phyloP scores from a whole-genome alignment of 495 filamentous ascomycete genomes.

The Xylaria curta region DNA sequence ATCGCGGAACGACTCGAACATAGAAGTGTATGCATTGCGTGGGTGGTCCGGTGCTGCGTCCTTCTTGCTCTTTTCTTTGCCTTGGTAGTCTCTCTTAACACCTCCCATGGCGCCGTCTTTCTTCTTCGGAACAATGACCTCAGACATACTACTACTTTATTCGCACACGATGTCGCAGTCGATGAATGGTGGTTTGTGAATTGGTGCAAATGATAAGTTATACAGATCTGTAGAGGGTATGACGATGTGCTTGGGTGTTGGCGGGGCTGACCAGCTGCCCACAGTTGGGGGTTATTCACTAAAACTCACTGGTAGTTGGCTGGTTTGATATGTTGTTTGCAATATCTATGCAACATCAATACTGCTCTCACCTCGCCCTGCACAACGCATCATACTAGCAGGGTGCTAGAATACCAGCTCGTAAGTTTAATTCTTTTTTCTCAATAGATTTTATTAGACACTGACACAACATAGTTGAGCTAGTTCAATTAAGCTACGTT shows the following conservation, averaged over 20 bases:
- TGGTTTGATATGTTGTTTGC: neutral
- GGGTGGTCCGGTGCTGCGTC: constrained; percentile 40
- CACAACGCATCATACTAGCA: neutral
- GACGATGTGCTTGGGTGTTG: neutral
- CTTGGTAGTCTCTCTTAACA: constrained; percentile 67
- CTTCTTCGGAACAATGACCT: constrained; percentile 42
- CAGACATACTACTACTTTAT: constrained; percentile 27
- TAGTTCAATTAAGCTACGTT: neutral
- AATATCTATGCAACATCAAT: neutral
- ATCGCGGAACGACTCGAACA: constrained; percentile 84
- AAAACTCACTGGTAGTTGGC: too few species aligned
- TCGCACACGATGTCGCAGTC: neutral
- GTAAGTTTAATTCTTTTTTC: neutral
- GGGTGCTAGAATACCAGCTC: neutral
- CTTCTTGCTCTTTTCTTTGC: constrained; percentile 53
- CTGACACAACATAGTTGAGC: neutral
- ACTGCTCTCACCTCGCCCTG: neutral
- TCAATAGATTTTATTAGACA: neutral
- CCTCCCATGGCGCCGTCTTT: constrained; percentile 48
- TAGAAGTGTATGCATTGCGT: constrained; percentile 65
- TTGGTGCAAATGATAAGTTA: neutral
- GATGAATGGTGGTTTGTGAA: neutral
- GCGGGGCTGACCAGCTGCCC: constrained; percentile 14
- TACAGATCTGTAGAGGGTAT: neutral
- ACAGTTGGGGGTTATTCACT: constrained; percentile 1